Evolutionary conservation across 129 eudicot species (phyloP), one percentile per base, ranked within the genome.

Genomic region (Centaurea solstitialis): DNA sequence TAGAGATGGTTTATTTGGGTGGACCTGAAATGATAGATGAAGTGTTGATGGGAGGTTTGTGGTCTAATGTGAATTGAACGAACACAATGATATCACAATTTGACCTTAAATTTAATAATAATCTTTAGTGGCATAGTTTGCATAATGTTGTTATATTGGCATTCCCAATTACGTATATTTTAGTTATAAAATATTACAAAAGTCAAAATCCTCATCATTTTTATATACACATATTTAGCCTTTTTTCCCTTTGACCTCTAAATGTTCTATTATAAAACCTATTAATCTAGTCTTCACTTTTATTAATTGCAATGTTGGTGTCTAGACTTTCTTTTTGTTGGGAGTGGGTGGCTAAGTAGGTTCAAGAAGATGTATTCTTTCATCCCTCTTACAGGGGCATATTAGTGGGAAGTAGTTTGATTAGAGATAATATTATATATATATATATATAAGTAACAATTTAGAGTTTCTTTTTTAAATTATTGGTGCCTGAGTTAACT

Each of bases 91-190:
- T 72, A 66, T 30, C 33, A 24, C 38, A 77, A 39, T 72, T 80
- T 80, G 83, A 80, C 66, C 22, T 22, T 61, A 1, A 33, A 33
- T 33, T 24, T 68, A 22, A 68, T 23, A 35, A 80, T 57, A 12
- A 38, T 80, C 18, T 39, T 79, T 59, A 80, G 72, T 72, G 83
- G 83, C 39, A 59, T 61, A 26, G 72, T 80, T 66, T 24, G 81
- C 78, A 74, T 47, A 74, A 57, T 74, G 69, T 53, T 15, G 17
- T 12, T 75, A n/a, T 75, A n/a, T 50, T 65, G 80, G 70, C 37
- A 15, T 57, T 21, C 57, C 80, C 77, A 79, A 57, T 39, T 37
- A 53, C 5, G 13, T 41, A 23, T 72, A 57, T 59, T 22, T 38
- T 72, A 79, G 9, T 35, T 76, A 24, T 11, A 5, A 33, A 79